These are phyloP conservation scores for Aspergillus intermedius DNA, from an alignment of 2,329 filamentous ascomycete species.

Conservation along the genomic window DNA sequence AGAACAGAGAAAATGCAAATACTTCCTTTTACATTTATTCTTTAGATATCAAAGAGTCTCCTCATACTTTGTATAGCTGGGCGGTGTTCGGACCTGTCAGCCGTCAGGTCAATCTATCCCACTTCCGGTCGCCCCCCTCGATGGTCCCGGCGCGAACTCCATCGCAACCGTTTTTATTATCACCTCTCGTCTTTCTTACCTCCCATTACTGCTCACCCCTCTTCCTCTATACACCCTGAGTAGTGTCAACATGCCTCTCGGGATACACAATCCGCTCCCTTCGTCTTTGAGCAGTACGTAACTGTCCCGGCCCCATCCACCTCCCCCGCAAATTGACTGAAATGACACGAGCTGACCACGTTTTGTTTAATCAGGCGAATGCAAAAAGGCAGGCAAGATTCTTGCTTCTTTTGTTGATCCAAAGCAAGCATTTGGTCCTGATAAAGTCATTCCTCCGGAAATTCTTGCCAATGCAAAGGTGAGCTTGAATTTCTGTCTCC, in stretches of 20 bases:
- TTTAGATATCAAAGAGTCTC: neutral
- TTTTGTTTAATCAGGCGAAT: conserved; percentile 63
- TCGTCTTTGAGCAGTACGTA: conserved; percentile 44
- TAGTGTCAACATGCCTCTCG: conserved; percentile 34
- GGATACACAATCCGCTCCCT: conserved; percentile 43
- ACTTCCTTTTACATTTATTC: too few relatives aligned
- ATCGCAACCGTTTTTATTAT: conserved; percentile 9
- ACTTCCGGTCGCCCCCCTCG: conserved; percentile 19
- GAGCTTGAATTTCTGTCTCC: conserved; percentile 11
- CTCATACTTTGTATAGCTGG: neutral
- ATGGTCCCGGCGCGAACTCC: conserved; percentile 7
- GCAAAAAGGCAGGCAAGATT: conserved; percentile 95
- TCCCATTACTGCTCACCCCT: conserved; percentile 5
- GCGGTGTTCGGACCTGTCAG: neutral
- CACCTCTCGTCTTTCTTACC: conserved; percentile 1
- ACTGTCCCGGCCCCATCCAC: conserved; percentile 8
- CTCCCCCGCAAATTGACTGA: conserved; percentile 28
- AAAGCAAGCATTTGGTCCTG: conserved; percentile 84
- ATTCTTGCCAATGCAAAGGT: conserved; percentile 90
- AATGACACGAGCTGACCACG: conserved; percentile 23
- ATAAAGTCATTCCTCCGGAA: conserved; percentile 91
- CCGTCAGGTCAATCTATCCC: conserved; percentile 2
- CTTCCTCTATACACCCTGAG: conserved; percentile 7
- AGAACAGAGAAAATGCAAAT: too few relatives aligned
- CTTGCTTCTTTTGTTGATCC: conserved; percentile 92